Evolutionary conservation across 108 stramenopile genomes (phyloP).

Genomic region (Nitzschia sp.): DNA sequence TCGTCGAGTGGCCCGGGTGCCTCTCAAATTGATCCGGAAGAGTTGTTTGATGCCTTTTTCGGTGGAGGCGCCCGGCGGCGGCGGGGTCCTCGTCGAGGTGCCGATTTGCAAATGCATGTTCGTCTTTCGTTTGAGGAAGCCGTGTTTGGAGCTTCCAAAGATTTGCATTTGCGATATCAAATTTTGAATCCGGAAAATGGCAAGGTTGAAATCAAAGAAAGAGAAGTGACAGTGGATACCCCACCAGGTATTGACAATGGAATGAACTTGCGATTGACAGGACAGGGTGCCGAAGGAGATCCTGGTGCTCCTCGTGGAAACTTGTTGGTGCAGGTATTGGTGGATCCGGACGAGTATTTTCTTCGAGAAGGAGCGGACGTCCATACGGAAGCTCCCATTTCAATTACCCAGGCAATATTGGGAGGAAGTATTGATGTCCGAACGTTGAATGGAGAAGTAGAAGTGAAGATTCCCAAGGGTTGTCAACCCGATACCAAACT

Average conservation of each 20-base stretch:
- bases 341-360: constrained; percentile 90
- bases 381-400: constrained; percentile 79
- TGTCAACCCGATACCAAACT: constrained; percentile 90
- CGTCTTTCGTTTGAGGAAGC: constrained; percentile 90
- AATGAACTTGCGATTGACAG: constrained; percentile 86
- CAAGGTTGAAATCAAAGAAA: constrained; percentile 70
- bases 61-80: constrained; percentile 57
- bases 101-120: constrained; percentile 89
- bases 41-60: constrained; percentile 90
- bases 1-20: constrained; percentile 38
- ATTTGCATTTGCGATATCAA: constrained; percentile 81
- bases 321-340: constrained; percentile 88
- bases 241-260: constrained; percentile 95
- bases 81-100: constrained; percentile 81
- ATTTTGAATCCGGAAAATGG: constrained; percentile 63
- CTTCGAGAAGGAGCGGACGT: constrained; percentile 85
- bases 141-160: constrained; percentile 78
- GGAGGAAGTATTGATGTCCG: constrained; percentile 95
- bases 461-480: constrained; percentile 93
- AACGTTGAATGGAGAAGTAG: constrained; percentile 94
- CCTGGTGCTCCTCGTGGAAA: constrained; percentile 87
- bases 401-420: constrained; percentile 83
- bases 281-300: constrained; percentile 93
- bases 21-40: constrained; percentile 86
- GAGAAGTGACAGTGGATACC: constrained; percentile 83